Evolutionary conservation across 192 early-diverging fungal species (phyloP).

Genomic region (Phycomyces blakesleeanus): DNA sequence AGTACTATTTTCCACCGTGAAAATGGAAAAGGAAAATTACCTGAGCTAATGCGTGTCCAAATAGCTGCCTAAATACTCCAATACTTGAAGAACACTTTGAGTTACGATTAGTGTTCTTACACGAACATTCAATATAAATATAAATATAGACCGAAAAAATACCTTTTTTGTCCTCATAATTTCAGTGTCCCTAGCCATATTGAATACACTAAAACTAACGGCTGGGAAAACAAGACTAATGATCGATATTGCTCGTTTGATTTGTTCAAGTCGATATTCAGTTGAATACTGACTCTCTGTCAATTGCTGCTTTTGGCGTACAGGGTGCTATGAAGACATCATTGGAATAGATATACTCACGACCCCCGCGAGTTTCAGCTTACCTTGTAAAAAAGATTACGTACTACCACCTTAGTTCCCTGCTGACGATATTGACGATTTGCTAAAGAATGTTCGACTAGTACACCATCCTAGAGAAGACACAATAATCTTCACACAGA

Average conservation of each 20-base stretch:
- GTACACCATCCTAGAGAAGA: conserved; percentile 43
- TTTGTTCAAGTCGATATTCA: conserved; percentile 33
- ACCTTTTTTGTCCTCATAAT: conserved; percentile 38
- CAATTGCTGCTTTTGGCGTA: conserved; percentile 46
- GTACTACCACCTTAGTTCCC: conserved; percentile 59
- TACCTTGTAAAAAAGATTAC: conserved; percentile 69
- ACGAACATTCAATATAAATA: no score
- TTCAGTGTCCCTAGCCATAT: conserved; percentile 29
- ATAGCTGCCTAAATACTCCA: conserved; percentile 44
- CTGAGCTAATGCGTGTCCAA: conserved; percentile 44
- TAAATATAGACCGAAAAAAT: background rate
- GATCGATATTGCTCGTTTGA: conserved; percentile 48
- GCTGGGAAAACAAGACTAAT: conserved; percentile 41
- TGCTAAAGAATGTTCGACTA: conserved; percentile 21
- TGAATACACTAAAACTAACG: conserved; percentile 39
- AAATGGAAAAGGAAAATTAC: conserved; percentile 14
- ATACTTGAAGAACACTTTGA: background rate
- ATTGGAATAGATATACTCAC: background rate
- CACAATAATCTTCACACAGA: background rate
- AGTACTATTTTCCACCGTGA: background rate
- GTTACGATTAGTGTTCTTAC: background rate
- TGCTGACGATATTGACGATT: conserved; percentile 29
- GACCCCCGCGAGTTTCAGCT: background rate
- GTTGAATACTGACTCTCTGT: background rate
- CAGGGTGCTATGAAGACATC: conserved; percentile 44